phyloP scores from a whole-genome alignment of 306 rosid genomes.

The Alnus rubra region DNA sequence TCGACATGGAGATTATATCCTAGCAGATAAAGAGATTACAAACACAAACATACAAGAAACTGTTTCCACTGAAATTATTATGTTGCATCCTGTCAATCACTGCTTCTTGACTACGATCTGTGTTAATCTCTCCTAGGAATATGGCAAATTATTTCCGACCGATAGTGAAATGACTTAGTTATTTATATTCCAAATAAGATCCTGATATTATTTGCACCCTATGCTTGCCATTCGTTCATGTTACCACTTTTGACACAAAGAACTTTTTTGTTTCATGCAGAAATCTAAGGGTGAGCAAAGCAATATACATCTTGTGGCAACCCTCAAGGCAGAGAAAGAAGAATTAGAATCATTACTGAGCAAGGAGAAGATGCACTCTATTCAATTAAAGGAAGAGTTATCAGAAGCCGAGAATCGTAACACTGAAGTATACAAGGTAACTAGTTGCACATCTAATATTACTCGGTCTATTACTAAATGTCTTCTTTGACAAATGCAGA shows the following conservation, averaged over 20 bases:
- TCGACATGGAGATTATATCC: background rate
- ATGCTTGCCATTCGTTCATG: background rate
- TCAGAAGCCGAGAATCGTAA: conserved; percentile 69
- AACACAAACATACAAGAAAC: background rate
- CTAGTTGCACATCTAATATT: conserved; percentile 1
- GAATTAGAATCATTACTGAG: conserved; percentile 71
- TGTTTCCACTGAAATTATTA: background rate
- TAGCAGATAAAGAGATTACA: background rate
- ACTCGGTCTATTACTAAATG: background rate
- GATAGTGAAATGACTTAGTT: background rate
- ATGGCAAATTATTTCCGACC: background rate
- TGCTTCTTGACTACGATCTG: background rate
- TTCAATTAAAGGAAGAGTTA: conserved; percentile 81
- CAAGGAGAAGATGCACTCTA: conserved; percentile 63
- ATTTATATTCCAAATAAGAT: background rate
- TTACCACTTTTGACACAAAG: conserved; percentile 7
- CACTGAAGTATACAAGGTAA: conserved; percentile 86
- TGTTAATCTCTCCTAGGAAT: background rate
- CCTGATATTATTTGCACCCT: background rate
- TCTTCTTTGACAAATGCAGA: conserved; percentile 4
- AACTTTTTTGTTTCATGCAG: conserved; percentile 43
- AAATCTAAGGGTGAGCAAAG: conserved; percentile 52
- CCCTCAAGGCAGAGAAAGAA: conserved; percentile 73
- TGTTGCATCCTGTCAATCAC: background rate
- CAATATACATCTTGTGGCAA: conserved; percentile 39